Evolutionary conservation across 2,329 filamentous ascomycete species (phyloP).

Genomic region (Aspergillus ustus): DNA sequence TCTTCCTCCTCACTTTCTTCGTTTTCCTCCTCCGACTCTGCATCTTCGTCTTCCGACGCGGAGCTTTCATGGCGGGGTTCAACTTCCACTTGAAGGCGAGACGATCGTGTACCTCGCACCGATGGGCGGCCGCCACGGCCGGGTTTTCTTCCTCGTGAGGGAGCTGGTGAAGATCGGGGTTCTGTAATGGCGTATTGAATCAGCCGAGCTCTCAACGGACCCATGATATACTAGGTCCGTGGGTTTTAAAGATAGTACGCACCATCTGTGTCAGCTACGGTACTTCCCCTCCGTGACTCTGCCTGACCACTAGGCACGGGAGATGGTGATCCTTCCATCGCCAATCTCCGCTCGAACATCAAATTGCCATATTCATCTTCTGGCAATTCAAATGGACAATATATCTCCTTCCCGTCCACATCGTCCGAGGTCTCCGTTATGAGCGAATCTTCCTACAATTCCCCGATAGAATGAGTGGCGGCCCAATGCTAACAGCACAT

Average conservation of each 20-base stretch:
- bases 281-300: conserved; percentile 49
- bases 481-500: neutral
- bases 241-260: conserved; percentile 18
- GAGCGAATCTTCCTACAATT: conserved; percentile 58
- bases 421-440: conserved; percentile 63
- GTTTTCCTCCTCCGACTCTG: conserved; percentile 45
- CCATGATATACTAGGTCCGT: neutral
- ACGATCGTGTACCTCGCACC: conserved; percentile 43
- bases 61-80: conserved; percentile 38
- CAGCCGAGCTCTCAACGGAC: neutral
- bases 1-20: conserved; percentile 46
- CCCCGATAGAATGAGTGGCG: neutral
- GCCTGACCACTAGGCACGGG: conserved; percentile 41
- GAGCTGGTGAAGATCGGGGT: conserved; percentile 48
- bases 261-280: conserved; percentile 55
- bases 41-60: conserved; percentile 43
- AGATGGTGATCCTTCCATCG: conserved; percentile 48
- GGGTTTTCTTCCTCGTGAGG: conserved; percentile 44
- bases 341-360: conserved; percentile 54
- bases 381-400: conserved; percentile 70
- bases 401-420: conserved; percentile 56
- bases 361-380: conserved; percentile 52
- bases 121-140: conserved; percentile 40
- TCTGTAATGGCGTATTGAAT: conserved; percentile 34
- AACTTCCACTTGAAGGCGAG: conserved; percentile 45